Percentiles rank a stretch among this genome's conserved stretches.
These are phyloP conservation scores for Teunomyces funiuensis DNA, from an alignment of 805 yeast species.

Conservation along the genomic window DNA sequence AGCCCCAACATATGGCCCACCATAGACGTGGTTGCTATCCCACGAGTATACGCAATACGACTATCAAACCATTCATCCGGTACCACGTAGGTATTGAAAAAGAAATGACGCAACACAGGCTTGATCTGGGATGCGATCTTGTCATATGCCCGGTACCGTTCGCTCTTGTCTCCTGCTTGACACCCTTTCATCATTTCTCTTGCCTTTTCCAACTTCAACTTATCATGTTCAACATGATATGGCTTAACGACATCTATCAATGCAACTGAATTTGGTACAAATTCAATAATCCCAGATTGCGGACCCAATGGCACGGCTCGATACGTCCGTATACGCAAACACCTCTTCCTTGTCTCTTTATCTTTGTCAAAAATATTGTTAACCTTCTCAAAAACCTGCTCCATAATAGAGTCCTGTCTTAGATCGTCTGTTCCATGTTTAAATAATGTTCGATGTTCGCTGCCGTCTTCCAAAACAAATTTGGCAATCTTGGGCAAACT, in stretches of 20 bases:
- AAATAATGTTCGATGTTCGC: slow-evolving; percentile 55
- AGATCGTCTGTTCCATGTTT: slow-evolving; percentile 91
- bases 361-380: slow-evolving; percentile 61
- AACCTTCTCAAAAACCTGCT: slow-evolving; percentile 90
- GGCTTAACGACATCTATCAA: slow-evolving; percentile 66
- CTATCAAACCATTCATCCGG: slow-evolving; percentile 76
- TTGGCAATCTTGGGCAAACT: slow-evolving; percentile 82
- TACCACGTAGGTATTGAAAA: slow-evolving; percentile 61
- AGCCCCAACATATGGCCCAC: slow-evolving; percentile 87
- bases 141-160: slow-evolving; percentile 46
- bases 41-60: slow-evolving; percentile 64
- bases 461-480: slow-evolving; percentile 58
- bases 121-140: slow-evolving; percentile 49
- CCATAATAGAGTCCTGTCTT: slow-evolving; percentile 96
- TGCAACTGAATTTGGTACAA: slow-evolving; percentile 75
- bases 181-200: slow-evolving; percentile 60
- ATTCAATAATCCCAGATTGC: slow-evolving; percentile 84
- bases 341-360: slow-evolving; percentile 54
- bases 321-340: slow-evolving; percentile 73
- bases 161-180: slow-evolving; percentile 45
- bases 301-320: slow-evolving; percentile 90
- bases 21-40: slow-evolving; percentile 81
- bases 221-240: slow-evolving; percentile 55
- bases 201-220: slow-evolving; percentile 54
- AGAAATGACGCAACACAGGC: slow-evolving; percentile 73